These are phyloP conservation scores for Mycocentrospora acerina DNA, from an alignment of 2,329 filamentous ascomycete species.

Conservation along the genomic window DNA sequence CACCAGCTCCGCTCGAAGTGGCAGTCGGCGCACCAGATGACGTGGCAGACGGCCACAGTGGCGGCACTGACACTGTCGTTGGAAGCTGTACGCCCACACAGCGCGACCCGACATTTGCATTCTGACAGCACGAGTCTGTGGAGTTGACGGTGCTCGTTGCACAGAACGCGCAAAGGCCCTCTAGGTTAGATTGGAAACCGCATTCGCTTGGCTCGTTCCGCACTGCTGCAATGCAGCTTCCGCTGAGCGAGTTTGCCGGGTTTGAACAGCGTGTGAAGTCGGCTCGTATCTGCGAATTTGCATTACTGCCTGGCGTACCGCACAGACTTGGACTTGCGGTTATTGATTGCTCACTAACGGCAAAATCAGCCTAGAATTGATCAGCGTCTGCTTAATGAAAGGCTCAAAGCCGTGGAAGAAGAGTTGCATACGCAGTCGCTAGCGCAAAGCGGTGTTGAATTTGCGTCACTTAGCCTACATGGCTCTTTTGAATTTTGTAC, in stretches of 20 bases:
- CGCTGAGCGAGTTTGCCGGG: constrained; percentile 75
- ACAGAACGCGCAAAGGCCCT: constrained; percentile 86
- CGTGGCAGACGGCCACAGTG: constrained; percentile 63
- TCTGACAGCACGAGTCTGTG: constrained; percentile 93
- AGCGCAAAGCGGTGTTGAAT: constrained; percentile 79
- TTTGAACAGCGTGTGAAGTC: constrained; percentile 90
- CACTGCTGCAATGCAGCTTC: constrained; percentile 72
- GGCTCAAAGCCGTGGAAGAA: constrained; percentile 1
- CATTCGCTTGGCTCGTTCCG: constrained; percentile 85
- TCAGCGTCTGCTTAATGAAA: constrained; percentile 27
- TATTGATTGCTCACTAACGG: constrained; percentile 85
- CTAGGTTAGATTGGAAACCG: constrained; percentile 71
- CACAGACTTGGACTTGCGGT: constrained; percentile 74
- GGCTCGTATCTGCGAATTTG: constrained; percentile 77
- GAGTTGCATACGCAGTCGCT: constrained; percentile 72
- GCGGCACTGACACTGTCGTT: constrained; percentile 62
- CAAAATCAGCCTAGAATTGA: constrained; percentile 68
- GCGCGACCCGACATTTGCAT: constrained; percentile 69
- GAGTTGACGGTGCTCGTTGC: constrained; percentile 80
- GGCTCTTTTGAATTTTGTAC: constrained; percentile 79
- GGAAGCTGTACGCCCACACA: constrained; percentile 80
- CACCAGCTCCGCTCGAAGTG: constrained; percentile 24
- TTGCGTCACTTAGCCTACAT: constrained; percentile 66
- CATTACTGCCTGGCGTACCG: constrained; percentile 63
- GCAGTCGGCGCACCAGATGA: constrained; percentile 53